Evolutionary conservation across 306 rosid species (phyloP).

Genomic region (Phaseolus lunatus): DNA sequence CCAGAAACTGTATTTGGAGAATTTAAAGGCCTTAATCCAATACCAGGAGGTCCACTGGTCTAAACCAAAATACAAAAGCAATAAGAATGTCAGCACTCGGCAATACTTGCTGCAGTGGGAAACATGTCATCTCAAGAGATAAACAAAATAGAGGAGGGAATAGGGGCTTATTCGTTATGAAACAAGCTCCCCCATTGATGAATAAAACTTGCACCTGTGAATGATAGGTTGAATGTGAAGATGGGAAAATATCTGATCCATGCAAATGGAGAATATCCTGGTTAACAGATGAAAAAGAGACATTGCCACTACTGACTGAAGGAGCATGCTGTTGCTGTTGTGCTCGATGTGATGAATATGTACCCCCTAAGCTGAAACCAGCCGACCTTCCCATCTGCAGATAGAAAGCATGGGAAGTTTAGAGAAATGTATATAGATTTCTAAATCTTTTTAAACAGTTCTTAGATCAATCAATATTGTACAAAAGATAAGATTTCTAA

Average conservation of each 20-base stretch:
- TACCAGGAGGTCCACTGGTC: slow-evolving; percentile 96
- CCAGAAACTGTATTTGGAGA: slow-evolving; percentile 86
- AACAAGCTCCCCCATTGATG: neutral
- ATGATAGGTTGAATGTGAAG: slow-evolving; percentile 89
- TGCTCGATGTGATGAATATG: slow-evolving; percentile 82
- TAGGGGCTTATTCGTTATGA: neutral
- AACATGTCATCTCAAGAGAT: slow-evolving; percentile 14
- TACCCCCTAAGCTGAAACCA: slow-evolving; percentile 83
- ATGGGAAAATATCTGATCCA: slow-evolving; percentile 90
- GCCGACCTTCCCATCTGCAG: slow-evolving; percentile 92
- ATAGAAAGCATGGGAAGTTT: slow-evolving; percentile 43
- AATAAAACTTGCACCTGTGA: slow-evolving; percentile 70
- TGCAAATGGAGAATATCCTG: slow-evolving; percentile 93
- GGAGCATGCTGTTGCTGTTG: slow-evolving; percentile 94
- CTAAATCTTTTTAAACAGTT: neutral
- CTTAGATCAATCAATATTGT: slow-evolving; percentile 27
- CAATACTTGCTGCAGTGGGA: slow-evolving; percentile 8
- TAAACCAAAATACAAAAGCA: slow-evolving; percentile 45
- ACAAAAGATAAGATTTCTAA: slow-evolving; percentile 1
- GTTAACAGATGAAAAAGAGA: slow-evolving; percentile 82
- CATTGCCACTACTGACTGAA: slow-evolving; percentile 79
- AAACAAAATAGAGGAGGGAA: neutral
- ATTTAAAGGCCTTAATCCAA: slow-evolving; percentile 89
- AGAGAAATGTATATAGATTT: slow-evolving; percentile 14
- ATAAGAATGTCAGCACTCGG: slow-evolving; percentile 38